Evolutionary conservation across 1,139 yeast genomes (phyloP).

Genomic region (Lodderomyces beijingensis): DNA sequence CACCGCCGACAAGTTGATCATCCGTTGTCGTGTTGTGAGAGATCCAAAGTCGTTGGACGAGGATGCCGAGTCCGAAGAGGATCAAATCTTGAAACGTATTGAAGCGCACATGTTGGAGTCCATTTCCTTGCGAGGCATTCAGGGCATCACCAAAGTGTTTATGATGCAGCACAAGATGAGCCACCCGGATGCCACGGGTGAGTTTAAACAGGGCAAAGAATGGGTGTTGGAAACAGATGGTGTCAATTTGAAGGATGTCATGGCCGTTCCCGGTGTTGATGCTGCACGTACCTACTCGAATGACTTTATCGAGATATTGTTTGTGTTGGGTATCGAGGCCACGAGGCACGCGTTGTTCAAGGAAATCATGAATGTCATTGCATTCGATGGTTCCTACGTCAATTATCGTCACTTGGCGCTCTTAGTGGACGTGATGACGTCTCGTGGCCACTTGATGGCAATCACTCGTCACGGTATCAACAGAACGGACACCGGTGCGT

Average conservation of each 20-base stretch:
- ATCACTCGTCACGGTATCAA: slow-evolving; percentile 99
- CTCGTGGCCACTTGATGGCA: slow-evolving; percentile 97
- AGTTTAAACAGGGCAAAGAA: slow-evolving; percentile 82
- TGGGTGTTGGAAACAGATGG: slow-evolving; percentile 99
- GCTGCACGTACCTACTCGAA: slow-evolving; percentile 86
- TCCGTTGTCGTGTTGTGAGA: slow-evolving; percentile 98
- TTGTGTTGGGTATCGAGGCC: slow-evolving; percentile 97
- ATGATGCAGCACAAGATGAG: slow-evolving; percentile 91
- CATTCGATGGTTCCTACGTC: slow-evolving; percentile 98
- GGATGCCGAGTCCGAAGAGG: slow-evolving; percentile 95
- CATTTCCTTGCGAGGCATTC: slow-evolving; percentile 92
- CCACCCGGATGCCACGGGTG: slow-evolving; percentile 79
- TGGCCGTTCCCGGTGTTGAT: slow-evolving; percentile 94
- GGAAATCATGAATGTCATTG: slow-evolving; percentile 94
- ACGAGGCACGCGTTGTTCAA: slow-evolving; percentile 91
- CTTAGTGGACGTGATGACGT: slow-evolving; percentile 97
- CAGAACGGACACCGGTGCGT: slow-evolving; percentile 97
- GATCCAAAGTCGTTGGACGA: slow-evolving; percentile 93
- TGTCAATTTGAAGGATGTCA: slow-evolving; percentile 90
- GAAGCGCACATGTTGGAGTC: slow-evolving; percentile 96
- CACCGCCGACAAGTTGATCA: slow-evolving; percentile 92
- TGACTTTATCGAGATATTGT: slow-evolving; percentile 91
- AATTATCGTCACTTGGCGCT: slow-evolving; percentile 98
- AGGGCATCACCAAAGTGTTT: slow-evolving; percentile 86
- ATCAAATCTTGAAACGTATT: slow-evolving; percentile 89